phyloP scores from a whole-genome alignment of 106 monocot species.

The Cymbidium sinense region DNA sequence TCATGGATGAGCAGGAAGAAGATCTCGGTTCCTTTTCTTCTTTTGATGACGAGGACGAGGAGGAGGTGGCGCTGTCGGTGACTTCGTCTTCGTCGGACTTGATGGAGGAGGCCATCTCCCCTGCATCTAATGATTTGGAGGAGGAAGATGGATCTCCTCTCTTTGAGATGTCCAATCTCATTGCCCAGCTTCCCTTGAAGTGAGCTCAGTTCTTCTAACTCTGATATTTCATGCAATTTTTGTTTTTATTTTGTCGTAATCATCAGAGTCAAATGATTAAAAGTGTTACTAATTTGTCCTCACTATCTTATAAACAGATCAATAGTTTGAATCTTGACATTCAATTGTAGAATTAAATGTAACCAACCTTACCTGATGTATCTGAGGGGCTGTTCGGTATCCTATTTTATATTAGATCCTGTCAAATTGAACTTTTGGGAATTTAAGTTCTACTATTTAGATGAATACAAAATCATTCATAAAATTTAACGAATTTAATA shows the following conservation, averaged over 20 bases:
- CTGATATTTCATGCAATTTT: not conserved
- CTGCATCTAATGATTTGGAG: not conserved
- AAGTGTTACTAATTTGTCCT: no score
- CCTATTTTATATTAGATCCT: no score
- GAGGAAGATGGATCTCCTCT: constrained; percentile 7
- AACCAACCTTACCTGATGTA: not conserved
- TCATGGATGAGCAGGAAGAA: constrained; percentile 20
- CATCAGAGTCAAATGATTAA: no score
- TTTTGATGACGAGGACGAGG: constrained; percentile 14
- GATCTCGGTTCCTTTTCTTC: constrained; percentile 19
- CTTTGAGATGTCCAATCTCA: constrained; percentile 42
- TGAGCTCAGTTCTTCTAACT: constrained; percentile 7
- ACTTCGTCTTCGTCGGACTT: constrained; percentile 28
- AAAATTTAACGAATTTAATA: no score
- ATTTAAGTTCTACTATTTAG: no score
- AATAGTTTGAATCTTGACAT: no score
- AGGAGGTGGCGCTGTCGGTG: constrained; percentile 2
- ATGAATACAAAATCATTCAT: no score
- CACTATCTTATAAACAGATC: no score
- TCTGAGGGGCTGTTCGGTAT: no score
- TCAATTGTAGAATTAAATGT: not conserved
- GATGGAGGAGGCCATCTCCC: constrained; percentile 14
- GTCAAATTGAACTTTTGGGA: no score
- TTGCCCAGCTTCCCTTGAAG: constrained; percentile 38
- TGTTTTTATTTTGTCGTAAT: no score